A percentile compares a stretch with the other conserved stretches of the same genome.
These are phyloP conservation scores for Juglanconis oblonga DNA, from an alignment of 2,329 filamentous ascomycete genomes.

Conservation along the genomic window DNA sequence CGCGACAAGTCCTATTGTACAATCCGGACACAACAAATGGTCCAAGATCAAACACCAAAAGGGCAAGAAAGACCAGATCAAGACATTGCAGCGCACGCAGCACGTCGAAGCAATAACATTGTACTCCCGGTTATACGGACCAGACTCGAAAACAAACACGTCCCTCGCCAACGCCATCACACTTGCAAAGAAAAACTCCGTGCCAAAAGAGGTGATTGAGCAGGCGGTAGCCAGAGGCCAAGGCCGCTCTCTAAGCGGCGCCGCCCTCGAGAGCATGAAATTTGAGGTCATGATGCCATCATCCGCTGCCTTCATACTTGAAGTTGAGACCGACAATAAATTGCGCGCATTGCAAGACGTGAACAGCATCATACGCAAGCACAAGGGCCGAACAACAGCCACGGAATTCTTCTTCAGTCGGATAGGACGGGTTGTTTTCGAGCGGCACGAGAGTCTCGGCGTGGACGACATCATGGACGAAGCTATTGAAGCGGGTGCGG, in stretches of 20 bases:
- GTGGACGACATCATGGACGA: conserved; percentile 76
- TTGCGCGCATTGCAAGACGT: conserved; percentile 71
- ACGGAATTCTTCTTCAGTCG: conserved; percentile 84
- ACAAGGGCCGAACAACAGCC: conserved; percentile 67
- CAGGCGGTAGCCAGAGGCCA: conserved; percentile 84
- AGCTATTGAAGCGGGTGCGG: conserved; percentile 80
- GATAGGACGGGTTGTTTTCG: conserved; percentile 71
- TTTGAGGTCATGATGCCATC: conserved; percentile 80
- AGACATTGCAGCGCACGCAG: conserved; percentile 65
- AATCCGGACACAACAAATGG: conserved; percentile 87
- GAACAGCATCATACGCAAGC: conserved; percentile 66
- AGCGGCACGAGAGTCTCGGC: conserved; percentile 46
- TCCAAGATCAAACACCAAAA: conserved; percentile 96
- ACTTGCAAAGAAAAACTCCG: conserved; percentile 77
- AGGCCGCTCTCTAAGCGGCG: conserved; percentile 72
- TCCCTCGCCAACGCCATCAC: conserved; percentile 70
- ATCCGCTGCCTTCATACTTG: conserved; percentile 75
- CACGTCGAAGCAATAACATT: conserved; percentile 72
- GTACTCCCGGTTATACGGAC: conserved; percentile 74
- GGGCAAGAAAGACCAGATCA: conserved; percentile 77
- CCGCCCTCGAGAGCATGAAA: conserved; percentile 70
- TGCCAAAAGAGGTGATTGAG: conserved; percentile 84
- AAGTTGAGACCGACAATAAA: conserved; percentile 82
- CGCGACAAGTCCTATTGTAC: conserved; percentile 38
- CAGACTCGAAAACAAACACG: conserved; percentile 71